Conservation (phyloP, 345 rosid species). For the Odontarrhena argentea region DNA sequence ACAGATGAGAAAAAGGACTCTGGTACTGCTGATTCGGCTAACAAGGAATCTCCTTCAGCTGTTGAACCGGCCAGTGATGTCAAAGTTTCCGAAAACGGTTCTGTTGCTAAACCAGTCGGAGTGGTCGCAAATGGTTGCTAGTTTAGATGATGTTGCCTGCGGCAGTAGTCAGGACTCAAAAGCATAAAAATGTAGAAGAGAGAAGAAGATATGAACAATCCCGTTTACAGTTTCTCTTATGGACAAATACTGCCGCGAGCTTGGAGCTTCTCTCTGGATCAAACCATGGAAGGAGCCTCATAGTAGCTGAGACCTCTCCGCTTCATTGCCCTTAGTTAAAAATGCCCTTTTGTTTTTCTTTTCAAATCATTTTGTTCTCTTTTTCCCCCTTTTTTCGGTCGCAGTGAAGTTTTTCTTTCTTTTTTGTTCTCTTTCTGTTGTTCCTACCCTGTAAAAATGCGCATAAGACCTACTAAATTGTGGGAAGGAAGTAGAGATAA, state of each 20-base stretch:
- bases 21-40: constrained; percentile 32
- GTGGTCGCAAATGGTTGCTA: constrained; percentile 50
- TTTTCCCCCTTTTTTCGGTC: constrained; percentile 1
- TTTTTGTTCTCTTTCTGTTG: constrained; percentile 12
- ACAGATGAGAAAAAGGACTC: constrained; percentile 44
- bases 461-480: constrained; percentile 29
- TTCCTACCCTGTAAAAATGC: constrained; percentile 44
- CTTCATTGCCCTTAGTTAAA: constrained; percentile 32
- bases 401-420: constrained; percentile 3
- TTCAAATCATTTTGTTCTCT: constrained; percentile 15
- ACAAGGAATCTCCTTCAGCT: constrained; percentile 39
- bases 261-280: not conserved
- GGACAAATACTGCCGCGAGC: constrained; percentile 39
- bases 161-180: constrained; percentile 17
- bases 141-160: constrained; percentile 27
- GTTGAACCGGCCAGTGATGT: constrained; percentile 36
- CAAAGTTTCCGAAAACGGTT: constrained; percentile 45
- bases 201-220: constrained; percentile 35
- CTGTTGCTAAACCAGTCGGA: constrained; percentile 38
- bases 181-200: constrained; percentile 19
- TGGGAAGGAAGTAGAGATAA: constrained; percentile 32
- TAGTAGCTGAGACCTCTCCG: constrained; percentile 12
- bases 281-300: constrained; percentile 32
- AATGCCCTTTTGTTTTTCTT: constrained; percentile 25
- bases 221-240: constrained; percentile 26